phyloP scores from a whole-genome alignment of 805 yeast genomes.

The Candida boidinii region DNA sequence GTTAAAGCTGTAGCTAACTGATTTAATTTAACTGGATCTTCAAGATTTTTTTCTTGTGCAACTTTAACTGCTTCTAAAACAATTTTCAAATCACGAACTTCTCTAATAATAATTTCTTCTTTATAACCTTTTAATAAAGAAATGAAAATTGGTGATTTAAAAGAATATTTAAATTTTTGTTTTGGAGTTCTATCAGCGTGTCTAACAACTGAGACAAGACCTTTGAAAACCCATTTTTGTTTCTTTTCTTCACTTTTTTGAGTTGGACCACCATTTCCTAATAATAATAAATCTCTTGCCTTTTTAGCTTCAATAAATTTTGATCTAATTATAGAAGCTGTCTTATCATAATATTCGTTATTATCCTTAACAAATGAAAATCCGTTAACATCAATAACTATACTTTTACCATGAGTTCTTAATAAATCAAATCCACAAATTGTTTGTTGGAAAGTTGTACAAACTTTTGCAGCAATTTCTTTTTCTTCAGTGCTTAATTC shows the following conservation, averaged over 20 bases:
- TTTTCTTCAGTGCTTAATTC: constrained; percentile 68
- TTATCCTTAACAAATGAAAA: constrained; percentile 96
- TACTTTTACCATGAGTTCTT: constrained; percentile 81
- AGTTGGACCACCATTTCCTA: constrained; percentile 18
- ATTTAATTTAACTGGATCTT: constrained; percentile 67
- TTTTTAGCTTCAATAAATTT: constrained; percentile 60
- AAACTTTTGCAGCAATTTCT: constrained; percentile 70
- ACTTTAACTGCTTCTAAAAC: constrained; percentile 77
- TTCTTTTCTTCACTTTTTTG: constrained; percentile 42
- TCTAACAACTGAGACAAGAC: constrained; percentile 81
- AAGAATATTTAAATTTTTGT: constrained; percentile 94
- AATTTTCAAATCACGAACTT: constrained; percentile 74
- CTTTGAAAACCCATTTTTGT: constrained; percentile 96
- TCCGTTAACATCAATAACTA: constrained; percentile 96
- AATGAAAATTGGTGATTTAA: constrained; percentile 78
- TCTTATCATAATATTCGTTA: constrained; percentile 71
- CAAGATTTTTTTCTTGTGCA: constrained; percentile 73
- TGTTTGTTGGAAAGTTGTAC: constrained; percentile 75
- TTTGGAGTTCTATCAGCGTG: constrained; percentile 99
- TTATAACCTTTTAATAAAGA: constrained; percentile 87
- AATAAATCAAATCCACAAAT: constrained; percentile 95
- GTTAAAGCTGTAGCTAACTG: constrained; percentile 79
- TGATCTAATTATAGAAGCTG: constrained; percentile 69
- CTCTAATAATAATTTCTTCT: constrained; percentile 92
- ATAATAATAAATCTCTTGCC: constrained; percentile 31